Conservation (phyloP, 768 basidiomycete species). For the Multifurca ochricompacta region DNA sequence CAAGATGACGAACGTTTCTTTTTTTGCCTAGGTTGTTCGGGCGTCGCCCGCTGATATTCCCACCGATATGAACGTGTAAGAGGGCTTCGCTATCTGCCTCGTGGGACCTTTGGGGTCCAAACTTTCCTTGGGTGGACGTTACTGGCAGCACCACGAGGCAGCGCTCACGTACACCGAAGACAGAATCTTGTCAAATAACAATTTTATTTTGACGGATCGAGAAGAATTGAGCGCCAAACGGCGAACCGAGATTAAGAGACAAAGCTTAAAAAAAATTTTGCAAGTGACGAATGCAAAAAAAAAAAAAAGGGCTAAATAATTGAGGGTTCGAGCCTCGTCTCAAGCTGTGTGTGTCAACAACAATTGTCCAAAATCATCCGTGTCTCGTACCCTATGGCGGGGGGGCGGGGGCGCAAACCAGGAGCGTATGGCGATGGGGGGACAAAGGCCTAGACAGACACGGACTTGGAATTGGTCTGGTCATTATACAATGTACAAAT, state of each 20-base stretch:
- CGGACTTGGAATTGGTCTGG: too few species aligned
- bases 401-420: too few species aligned
- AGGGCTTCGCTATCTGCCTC: constrained; percentile 14
- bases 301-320: background rate
- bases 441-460: too few species aligned
- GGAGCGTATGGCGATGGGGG: too few species aligned
- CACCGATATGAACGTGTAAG: constrained; percentile 19
- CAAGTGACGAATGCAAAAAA: background rate
- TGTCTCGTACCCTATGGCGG: background rate
- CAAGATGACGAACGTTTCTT: constrained; percentile 9
- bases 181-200: constrained; percentile 9
- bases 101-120: constrained; percentile 7
- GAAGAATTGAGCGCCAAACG: constrained; percentile 11
- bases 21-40: background rate
- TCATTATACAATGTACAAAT: too few species aligned
- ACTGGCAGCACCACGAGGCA: constrained; percentile 8
- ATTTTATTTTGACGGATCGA: constrained; percentile 11
- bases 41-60: constrained; percentile 12
- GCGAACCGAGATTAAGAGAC: background rate
- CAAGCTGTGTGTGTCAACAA: background rate
- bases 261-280: constrained; percentile 12
- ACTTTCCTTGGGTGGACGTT: constrained; percentile 11
- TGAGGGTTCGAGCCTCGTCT: background rate
- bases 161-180: constrained; percentile 13
- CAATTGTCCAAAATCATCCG: background rate